Evolutionary conservation across 805 yeast genomes (phyloP).

Genomic region (Kodamaea kakaduensis): DNA sequence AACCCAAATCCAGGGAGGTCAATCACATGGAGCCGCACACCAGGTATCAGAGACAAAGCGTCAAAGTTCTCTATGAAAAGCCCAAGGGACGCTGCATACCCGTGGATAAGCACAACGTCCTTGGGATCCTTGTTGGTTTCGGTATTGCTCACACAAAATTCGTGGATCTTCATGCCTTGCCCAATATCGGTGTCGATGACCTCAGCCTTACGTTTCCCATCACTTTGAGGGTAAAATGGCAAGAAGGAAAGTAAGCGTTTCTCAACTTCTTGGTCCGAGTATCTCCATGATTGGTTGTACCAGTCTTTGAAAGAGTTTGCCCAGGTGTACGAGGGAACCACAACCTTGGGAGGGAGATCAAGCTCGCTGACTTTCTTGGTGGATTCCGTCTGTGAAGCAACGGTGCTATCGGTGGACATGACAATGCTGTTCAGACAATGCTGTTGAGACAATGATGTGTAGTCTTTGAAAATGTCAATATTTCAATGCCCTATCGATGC

Average conservation of each 20-base stretch:
- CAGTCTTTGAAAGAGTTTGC: constrained; percentile 22
- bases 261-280: constrained; percentile 30
- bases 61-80: constrained; percentile 71
- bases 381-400: too few relatives aligned
- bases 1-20: constrained; percentile 73
- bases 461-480: too few relatives aligned
- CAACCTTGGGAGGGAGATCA: constrained; percentile 1
- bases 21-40: constrained; percentile 58
- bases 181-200: constrained; percentile 56
- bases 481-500: too few relatives aligned
- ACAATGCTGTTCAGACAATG: too few relatives aligned
- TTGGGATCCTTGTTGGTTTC: constrained; percentile 31
- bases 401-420: too few relatives aligned
- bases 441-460: too few relatives aligned
- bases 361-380: constrained; percentile 2
- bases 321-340: constrained; percentile 3
- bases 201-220: constrained; percentile 43
- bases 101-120: constrained; percentile 79
- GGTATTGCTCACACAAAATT: constrained; percentile 57
- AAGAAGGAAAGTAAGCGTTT: constrained; percentile 47
- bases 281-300: constrained; percentile 24
- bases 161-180: constrained; percentile 63
- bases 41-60: constrained; percentile 43
- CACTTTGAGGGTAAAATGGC: constrained; percentile 56
- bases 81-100: constrained; percentile 90